Evolutionary conservation across 2,329 filamentous ascomycete genomes (phyloP).

Genomic region (Fusarium pseudonygamai): DNA sequence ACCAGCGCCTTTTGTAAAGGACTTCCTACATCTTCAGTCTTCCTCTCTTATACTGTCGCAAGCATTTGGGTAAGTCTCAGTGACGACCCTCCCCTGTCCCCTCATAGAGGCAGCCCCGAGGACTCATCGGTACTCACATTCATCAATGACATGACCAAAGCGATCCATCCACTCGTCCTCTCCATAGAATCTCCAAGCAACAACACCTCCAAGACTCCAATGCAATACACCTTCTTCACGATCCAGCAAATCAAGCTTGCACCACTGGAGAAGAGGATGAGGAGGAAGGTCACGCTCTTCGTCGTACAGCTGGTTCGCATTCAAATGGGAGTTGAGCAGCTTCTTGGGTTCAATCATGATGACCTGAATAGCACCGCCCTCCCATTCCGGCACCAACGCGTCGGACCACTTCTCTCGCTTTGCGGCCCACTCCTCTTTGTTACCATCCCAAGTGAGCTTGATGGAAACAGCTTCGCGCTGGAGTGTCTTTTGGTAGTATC

Average conservation of each 20-base stretch:
- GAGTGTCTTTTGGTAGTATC: neutral
- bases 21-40: neutral
- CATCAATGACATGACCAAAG: neutral
- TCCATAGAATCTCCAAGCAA: neutral
- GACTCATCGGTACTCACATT: neutral
- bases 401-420: neutral
- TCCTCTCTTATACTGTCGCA: neutral
- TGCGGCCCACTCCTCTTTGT: neutral
- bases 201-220: neutral
- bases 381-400: neutral
- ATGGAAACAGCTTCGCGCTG: neutral
- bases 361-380: neutral
- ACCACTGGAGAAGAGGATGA: neutral
- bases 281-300: neutral
- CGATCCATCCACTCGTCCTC: neutral
- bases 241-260: neutral
- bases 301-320: neutral
- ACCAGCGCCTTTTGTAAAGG: fast-evolving
- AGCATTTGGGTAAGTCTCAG: neutral
- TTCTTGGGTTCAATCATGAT: neutral
- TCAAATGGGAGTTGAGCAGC: neutral
- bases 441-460: neutral
- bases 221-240: neutral
- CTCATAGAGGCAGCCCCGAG: fast-evolving
- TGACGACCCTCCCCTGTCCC: fast-evolving